Evolutionary conservation across 768 basidiomycete genomes (phyloP), one percentile per base, ranked within the genome.

Genomic region (Trametes cingulata): DNA sequence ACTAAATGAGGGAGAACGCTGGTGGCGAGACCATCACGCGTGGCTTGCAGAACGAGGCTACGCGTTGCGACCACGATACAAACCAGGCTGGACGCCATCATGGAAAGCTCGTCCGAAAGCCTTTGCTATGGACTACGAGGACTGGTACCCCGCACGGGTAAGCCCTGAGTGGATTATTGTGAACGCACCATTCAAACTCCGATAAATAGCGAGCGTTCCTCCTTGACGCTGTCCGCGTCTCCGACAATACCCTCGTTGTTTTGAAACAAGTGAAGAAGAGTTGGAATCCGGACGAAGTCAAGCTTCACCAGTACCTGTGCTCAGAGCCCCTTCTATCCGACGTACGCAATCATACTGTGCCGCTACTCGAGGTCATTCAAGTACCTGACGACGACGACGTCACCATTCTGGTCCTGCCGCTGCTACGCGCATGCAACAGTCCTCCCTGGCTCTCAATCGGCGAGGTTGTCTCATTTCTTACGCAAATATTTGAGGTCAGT

Each of bases 331-430:
- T 72, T 3, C 20, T 52, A 1, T 58, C 61, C 7, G 66, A 72
- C 39, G 67, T 69, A 0, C 48, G 65, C 5, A 73, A 72, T 45
- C 72, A 73, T 45, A 65, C 62, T 45, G 63, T 64, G 1, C 68
- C 67, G 2, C 19, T 71, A 2, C 36, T 60, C 22, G 72, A 71
- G 0, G 50, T 68, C 15, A 36, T 71, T 3, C 36, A 61, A 17
- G 63, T 62, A n/a, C 59, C 67, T 2, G 27, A 29, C 8, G 36
- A 50, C 20, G 24, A 36, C 19, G 59, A 63, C 22, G 47, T 52
- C 14, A 37, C 20, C n/a, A 47, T 71, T 5, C 56, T 78, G 17
- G 76, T 77, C 12, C 69, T 74, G 62, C 76, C 78, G 1, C 55
- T 73, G 14, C 46, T 76, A 12, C 65, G 71, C 1, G 37, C 19